Conservation (phyloP, 1,284 basidiomycete species). For the Kwoniella shivajii region DNA sequence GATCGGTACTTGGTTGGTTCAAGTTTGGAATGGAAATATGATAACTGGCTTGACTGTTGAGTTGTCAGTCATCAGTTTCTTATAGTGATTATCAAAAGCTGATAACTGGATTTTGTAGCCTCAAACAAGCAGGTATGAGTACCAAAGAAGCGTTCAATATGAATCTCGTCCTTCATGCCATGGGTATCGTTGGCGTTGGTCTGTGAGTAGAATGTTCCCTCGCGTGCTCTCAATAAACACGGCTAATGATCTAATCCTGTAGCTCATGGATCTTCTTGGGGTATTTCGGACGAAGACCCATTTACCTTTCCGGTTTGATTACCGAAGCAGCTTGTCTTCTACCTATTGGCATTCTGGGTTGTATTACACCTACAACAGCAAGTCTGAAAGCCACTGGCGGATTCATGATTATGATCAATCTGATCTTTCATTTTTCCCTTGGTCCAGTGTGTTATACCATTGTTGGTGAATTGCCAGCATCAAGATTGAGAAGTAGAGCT, state of each 20-base stretch:
- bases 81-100: constrained; percentile 20
- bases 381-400: constrained; percentile 9
- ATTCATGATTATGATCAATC: constrained; percentile 25
- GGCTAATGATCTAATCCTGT: background rate
- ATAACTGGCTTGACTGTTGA: constrained; percentile 23
- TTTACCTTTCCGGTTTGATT: constrained; percentile 29
- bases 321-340: constrained; percentile 4
- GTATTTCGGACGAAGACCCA: constrained; percentile 21
- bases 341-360: constrained; percentile 17
- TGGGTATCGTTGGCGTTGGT: constrained; percentile 47
- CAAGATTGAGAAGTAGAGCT: constrained; percentile 19
- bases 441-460: constrained; percentile 34
- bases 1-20: constrained; percentile 44
- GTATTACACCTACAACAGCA: background rate
- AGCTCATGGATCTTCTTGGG: constrained; percentile 17
- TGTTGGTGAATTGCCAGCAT: constrained; percentile 21
- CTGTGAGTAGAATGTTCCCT: constrained; percentile 12
- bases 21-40: constrained; percentile 28
- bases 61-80: constrained; percentile 16
- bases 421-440: constrained; percentile 24
- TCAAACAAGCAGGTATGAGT: constrained; percentile 27
- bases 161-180: constrained; percentile 33
- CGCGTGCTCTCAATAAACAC: background rate
- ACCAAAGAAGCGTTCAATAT: constrained; percentile 46
- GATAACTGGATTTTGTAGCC: background rate